Evolutionary conservation across 495 filamentous ascomycete genomes (phyloP), one percentile per base, ranked within the genome.

Genomic region (Astrothelium subdiscretum): DNA sequence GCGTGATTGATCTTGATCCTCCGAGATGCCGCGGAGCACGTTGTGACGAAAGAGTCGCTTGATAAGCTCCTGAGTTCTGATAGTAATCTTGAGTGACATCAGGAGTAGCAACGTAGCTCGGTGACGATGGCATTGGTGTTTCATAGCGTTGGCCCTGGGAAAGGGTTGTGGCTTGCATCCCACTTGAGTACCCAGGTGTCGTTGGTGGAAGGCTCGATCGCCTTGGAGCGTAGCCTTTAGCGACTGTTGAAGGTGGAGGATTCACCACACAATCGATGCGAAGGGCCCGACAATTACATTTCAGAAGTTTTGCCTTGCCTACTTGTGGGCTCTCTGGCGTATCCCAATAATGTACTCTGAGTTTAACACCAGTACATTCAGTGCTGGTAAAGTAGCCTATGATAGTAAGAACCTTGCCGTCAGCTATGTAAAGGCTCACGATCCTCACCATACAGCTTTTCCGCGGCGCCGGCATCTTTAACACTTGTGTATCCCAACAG

Each of bases 1-100:
- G 61, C 73, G 73, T 10, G n/a, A 32, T 5, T 22, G 63, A 3
- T 40, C 10, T 12, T 26, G 58, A 31, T 2, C 15, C n/a, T 42
- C 58, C 31, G 65, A 20, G 15, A 6, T 26, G 20, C 11, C 24
- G 5, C 3, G 20, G 6, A 5, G 10, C 24, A 29, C 15, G 11
- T 26, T 29, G 22, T 54, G 48, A 29, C 10, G 24, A 54, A n/a
- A n/a, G 48, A 27, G 6, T 8, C 15, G 4, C 5, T 10, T 29
- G 48, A 15, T 10, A 54, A 8, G 24, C 29, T 15, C 6, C 48
- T 8, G 8, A 24, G 8, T 12, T 29, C 20, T 26, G 48, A 54
- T 38, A 38, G 35, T 38, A 38, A 15, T 38, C 35, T 15, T 6
- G 35, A 38, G 0, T 38, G 8, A 38, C 8, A 38, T 38, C 8